Percentiles rank a stretch among this genome's conserved stretches.
Evolutionary conservation across 148 eudicot species (phyloP).

Genomic region (Chenopodium album): DNA sequence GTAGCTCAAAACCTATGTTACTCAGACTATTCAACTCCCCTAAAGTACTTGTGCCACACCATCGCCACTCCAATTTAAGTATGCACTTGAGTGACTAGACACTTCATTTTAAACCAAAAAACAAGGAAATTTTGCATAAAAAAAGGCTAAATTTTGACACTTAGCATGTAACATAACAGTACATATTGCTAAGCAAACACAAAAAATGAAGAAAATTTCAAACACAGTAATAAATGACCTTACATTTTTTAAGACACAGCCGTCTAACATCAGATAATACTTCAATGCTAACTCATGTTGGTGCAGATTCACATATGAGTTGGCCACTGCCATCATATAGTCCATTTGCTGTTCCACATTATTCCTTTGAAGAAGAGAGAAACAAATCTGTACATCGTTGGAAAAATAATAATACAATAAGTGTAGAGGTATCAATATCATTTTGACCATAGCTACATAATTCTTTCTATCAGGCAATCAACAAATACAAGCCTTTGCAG

Average conservation of each 20-base stretch:
- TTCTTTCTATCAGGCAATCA: not conserved
- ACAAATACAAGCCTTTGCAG: not conserved
- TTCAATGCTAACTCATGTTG: slow-evolving; percentile 68
- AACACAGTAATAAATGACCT: slow-evolving; percentile 15
- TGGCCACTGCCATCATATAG: slow-evolving; percentile 59
- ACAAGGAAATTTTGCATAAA: not conserved
- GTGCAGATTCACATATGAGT: slow-evolving; percentile 48
- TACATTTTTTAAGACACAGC: slow-evolving; percentile 46
- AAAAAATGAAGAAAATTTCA: not conserved
- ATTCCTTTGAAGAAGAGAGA: slow-evolving; percentile 45
- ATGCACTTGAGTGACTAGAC: not conserved
- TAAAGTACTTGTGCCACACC: not conserved
- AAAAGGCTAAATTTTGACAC: not conserved
- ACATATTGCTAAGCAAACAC: not conserved
- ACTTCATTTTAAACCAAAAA: not conserved
- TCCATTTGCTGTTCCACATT: slow-evolving; percentile 40
- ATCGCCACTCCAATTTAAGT: not conserved
- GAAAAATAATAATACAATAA: slow-evolving; percentile 10
- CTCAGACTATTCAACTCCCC: not conserved
- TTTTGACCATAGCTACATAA: not conserved
- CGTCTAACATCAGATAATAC: slow-evolving; percentile 67
- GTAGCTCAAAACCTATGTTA: not conserved
- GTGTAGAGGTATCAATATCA: not conserved
- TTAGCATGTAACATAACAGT: not conserved
- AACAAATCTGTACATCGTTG: slow-evolving; percentile 52